A percentile compares a stretch with the other conserved stretches of the same genome.
Conservation (phyloP, 2,329 filamentous ascomycete species). For the Alternaria consortialis region DNA sequence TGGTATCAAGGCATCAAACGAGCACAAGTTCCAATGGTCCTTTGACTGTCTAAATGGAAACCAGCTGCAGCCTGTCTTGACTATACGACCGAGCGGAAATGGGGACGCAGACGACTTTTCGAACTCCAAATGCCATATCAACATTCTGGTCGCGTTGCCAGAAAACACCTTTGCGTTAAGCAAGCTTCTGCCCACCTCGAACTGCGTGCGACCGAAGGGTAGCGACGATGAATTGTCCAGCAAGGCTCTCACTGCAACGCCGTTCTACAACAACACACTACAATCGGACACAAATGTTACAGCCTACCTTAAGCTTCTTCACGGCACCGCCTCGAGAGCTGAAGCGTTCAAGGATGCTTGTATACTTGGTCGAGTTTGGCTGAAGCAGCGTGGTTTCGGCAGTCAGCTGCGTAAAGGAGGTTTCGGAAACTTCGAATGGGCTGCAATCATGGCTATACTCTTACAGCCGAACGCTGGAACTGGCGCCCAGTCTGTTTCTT, state of each 20-base stretch:
- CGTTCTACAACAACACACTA: slow-evolving; percentile 89
- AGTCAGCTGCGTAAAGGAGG: slow-evolving; percentile 77
- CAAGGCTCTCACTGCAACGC: slow-evolving; percentile 63
- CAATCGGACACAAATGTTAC: slow-evolving; percentile 79
- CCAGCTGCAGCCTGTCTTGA: slow-evolving; percentile 74
- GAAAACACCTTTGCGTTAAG: slow-evolving; percentile 72
- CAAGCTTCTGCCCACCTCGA: slow-evolving; percentile 75
- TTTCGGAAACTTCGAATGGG: slow-evolving; percentile 94
- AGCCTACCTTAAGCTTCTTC: slow-evolving; percentile 77
- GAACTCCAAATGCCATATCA: slow-evolving; percentile 60
- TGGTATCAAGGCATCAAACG: slow-evolving; percentile 68
- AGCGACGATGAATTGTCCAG: slow-evolving; percentile 55
- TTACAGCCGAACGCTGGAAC: slow-evolving; percentile 79
- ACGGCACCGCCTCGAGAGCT: slow-evolving; percentile 74
- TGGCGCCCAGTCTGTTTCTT: slow-evolving; percentile 75
- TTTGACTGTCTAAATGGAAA: slow-evolving; percentile 79
- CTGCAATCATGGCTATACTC: slow-evolving; percentile 78
- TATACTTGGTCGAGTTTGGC: slow-evolving; percentile 85
- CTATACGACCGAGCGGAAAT: slow-evolving; percentile 53
- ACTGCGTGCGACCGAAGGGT: slow-evolving; percentile 70
- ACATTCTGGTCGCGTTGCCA: slow-evolving; percentile 79
- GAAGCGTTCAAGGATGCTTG: slow-evolving; percentile 83
- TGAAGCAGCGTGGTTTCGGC: slow-evolving; percentile 84
- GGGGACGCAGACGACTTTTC: slow-evolving; percentile 50
- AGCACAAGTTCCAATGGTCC: slow-evolving; percentile 63